Base-by-base conservation (phyloP, 1,284 basidiomycete genomes). In the Xerocomus nothofagi region DNA sequence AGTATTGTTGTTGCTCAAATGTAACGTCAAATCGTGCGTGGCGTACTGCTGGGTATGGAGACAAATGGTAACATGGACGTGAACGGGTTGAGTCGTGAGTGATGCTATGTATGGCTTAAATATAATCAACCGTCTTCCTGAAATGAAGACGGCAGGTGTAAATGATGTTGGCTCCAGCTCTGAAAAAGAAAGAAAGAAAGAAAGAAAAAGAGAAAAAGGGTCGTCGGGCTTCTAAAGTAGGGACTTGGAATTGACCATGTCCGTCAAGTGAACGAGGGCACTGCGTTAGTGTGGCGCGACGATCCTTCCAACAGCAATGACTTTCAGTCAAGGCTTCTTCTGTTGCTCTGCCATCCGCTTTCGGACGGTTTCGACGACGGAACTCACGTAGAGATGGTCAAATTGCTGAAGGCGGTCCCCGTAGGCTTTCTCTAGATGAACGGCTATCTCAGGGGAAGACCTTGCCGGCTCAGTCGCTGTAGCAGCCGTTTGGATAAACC, bases 361-460 rank as follows among this genome's bases (percentile, higher is more conserved):
- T 52, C 66, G 65, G 53, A 68, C 51, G 15, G 58, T 69, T 36
- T 66, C 66, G 37, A 66, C 41, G 37, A 65, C 67, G 29, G 63
- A 65, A 41, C 61, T 60, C 53, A 70, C 68, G 50, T 67, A 69
- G 52, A 66, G 61, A 46, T 67, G 67, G 50, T 69, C 65, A 49
- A 69, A 70, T 54, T 69, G 61, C 42, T 67, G 56, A 33, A 69
- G 61, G 21, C 65, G 61, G 44, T 69, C 63, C 43, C 36, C 56
- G 55, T 67, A 70, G 1, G 30, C 54, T 30, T 60, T 64, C 41
- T 67, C 55, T 11, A 67, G 44, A 30, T 67, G 66, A 38, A 18
- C 36, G 11, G 66, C 63, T 39, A 67, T 54, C 41, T 64, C 62
- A 29, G 45, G 40, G 7, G 66, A 60, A 17, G 50, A 67, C 45